phyloP scores from a whole-genome alignment of 306 rosid genomes.

The Dalbergia cultrata region DNA sequence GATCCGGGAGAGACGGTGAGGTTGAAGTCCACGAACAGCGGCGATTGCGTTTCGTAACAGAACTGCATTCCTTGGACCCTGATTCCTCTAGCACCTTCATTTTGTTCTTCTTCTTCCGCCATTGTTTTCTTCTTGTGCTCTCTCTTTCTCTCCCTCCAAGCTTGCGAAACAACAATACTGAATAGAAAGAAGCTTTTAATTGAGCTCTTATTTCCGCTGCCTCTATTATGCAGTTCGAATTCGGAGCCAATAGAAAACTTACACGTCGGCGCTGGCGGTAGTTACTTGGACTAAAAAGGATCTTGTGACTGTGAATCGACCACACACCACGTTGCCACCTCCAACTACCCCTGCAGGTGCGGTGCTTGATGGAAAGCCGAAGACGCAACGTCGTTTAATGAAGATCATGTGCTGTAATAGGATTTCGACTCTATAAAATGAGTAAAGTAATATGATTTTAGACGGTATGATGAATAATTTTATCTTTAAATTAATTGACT shows the following conservation, averaged over 20 bases:
- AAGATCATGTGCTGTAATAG: background rate
- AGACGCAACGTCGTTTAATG: background rate
- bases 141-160: background rate
- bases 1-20: slow-evolving; percentile 82
- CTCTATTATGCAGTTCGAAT: slow-evolving; percentile 9
- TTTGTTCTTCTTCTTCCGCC: slow-evolving; percentile 54
- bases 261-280: slow-evolving; percentile 49
- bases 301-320: slow-evolving; percentile 42
- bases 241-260: slow-evolving; percentile 24
- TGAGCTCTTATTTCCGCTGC: background rate
- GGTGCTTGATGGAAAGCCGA: background rate
- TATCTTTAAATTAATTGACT: no score
- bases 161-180: no score
- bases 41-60: slow-evolving; percentile 62
- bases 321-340: slow-evolving; percentile 42
- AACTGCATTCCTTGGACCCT: slow-evolving; percentile 81
- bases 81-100: slow-evolving; percentile 53
- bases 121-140: slow-evolving; percentile 28
- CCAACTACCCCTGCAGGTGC: background rate
- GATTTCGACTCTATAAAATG: no score
- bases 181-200: background rate
- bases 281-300: background rate
- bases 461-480: no score
- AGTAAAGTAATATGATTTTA: no score
- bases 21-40: slow-evolving; percentile 76